Conservation (phyloP, 179 eudicot genomes). For the Patellifolia procumbens region DNA sequence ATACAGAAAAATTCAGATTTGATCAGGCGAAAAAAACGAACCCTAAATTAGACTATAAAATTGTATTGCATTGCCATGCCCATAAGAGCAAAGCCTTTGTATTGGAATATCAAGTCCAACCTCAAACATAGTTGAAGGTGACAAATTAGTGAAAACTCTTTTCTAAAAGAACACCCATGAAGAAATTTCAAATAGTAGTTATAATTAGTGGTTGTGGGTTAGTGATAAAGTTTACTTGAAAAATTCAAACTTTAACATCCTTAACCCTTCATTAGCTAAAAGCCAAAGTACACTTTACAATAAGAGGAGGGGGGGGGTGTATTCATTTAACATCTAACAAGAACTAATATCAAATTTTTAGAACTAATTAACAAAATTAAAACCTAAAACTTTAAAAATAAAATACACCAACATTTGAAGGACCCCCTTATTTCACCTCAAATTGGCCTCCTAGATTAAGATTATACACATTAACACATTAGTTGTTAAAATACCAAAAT, state of each 20-base stretch:
- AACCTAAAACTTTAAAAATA: background rate
- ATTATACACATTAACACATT: conserved; percentile 1
- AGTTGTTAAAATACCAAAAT: conserved; percentile 19
- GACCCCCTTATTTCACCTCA: conserved; percentile 27
- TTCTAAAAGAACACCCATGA: too few relatives aligned
- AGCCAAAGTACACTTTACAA: conserved; percentile 23
- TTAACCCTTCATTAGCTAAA: conserved; percentile 10
- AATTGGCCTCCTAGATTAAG: conserved; percentile 15
- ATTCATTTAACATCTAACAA: background rate
- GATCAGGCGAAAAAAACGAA: too few relatives aligned
- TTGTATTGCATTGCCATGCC: too few relatives aligned
- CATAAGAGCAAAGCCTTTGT: too few relatives aligned
- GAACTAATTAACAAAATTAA: background rate
- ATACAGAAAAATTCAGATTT: too few relatives aligned
- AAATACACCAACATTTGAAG: background rate
- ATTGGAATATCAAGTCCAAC: too few relatives aligned
- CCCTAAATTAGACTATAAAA: too few relatives aligned
- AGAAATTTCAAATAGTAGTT: background rate
- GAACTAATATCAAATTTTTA: background rate
- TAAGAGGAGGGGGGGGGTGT: background rate
- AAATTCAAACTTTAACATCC: background rate
- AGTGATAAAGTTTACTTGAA: background rate
- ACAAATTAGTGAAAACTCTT: too few relatives aligned
- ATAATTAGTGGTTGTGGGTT: background rate
- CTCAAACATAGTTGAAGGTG: too few relatives aligned